These are phyloP conservation scores for Rhynchospora pubera DNA, from an alignment of 176 grass and related monocot species.

Conservation along the genomic window DNA sequence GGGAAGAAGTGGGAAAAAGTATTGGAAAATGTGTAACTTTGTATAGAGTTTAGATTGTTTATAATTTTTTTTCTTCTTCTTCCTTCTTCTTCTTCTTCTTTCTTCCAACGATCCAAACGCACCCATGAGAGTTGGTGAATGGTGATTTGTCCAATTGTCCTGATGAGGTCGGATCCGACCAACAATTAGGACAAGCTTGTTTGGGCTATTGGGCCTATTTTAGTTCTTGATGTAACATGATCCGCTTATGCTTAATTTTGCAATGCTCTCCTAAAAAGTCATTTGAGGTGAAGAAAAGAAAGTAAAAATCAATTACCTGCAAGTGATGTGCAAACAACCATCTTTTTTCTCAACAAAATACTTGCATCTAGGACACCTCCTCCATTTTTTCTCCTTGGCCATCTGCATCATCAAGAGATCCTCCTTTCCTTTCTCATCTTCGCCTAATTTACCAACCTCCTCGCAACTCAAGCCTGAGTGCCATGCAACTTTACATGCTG, in stretches of 20 bases:
- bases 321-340: conserved; percentile 44
- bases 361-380: conserved; percentile 42
- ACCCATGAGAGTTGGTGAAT: no score
- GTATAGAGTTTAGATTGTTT: no score
- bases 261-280: no score
- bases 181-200: neutral
- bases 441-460: conserved; percentile 17
- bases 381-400: conserved; percentile 36
- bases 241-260: neutral
- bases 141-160: no score
- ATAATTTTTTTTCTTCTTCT: no score
- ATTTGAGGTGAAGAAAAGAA: no score
- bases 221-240: neutral
- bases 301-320: conserved; percentile 57
- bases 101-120: no score
- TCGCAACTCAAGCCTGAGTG: conserved; percentile 44
- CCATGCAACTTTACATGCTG: conserved; percentile 45
- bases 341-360: conserved; percentile 48
- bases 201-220: neutral
- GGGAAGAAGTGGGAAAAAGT: no score
- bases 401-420: conserved; percentile 42
- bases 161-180: neutral
- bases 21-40: no score
- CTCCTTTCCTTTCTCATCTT: conserved; percentile 25
- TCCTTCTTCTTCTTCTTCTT: no score